Evolutionary conservation across 495 filamentous ascomycete genomes (phyloP), one percentile per base, ranked within the genome.

Genomic region (Penicillium salamii): DNA sequence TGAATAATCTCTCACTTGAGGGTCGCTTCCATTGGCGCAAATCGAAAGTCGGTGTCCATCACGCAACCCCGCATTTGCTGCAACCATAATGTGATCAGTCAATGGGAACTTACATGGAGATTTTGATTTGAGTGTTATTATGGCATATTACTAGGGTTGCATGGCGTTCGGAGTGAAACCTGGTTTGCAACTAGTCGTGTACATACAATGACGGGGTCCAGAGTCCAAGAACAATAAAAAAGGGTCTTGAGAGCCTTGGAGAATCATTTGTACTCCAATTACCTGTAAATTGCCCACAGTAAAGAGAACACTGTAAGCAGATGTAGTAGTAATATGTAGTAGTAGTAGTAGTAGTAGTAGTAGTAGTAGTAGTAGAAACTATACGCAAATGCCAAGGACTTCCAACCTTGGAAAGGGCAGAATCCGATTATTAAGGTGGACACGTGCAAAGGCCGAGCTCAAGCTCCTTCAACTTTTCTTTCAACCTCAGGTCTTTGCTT

Each of bases 131-230:
- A 34, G 11, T 45, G 31, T 46, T 48, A 26, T 8, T 26, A 26
- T 26, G 23, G 23, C 8, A 26, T 8, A 8, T 26, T 26, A 23
- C 46, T 29, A 32, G 26, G 45, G 35, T 48, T 48, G 46, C 36
- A 48, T 48, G 46, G 46, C 29, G 46, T 48, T 48, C 23, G 44
- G 35, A 48, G 46, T 48, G n/a, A 17, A 40, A 40, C 46, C 19
- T 48, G 43, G 32, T 46, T 13, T 40, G 28, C 15, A 40, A 14
- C 36, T 17, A 40, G 35, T 48, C 28, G 7, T 48, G 46, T 48
- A 48, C 12, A 48, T 48, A 48, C 18, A n/a, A 48, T 39, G 12
- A 12, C 28, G 23, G 46, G 18, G 20, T 20, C 12, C 15, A 21
- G 18, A 3, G 36, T 21, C 17, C 36, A 39, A 21, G 1, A 3